Conservation (phyloP, 768 basidiomycete species). For the Porphyrellus cyaneotinctus region DNA sequence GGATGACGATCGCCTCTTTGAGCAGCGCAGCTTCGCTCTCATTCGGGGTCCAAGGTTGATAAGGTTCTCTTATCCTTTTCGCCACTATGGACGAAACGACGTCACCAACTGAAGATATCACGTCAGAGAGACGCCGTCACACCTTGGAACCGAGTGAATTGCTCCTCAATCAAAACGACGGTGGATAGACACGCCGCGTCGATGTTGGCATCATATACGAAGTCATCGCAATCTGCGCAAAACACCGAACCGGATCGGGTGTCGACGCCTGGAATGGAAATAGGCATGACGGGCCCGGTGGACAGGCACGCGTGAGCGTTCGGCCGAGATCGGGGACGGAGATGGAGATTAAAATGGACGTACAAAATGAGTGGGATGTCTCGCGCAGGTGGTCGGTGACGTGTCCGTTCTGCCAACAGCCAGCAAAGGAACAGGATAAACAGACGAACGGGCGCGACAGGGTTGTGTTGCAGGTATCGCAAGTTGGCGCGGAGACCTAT, state of each 20-base stretch:
- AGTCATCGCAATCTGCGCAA: slow-evolving; percentile 71
- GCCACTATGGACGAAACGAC: slow-evolving; percentile 24
- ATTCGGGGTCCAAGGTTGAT: slow-evolving; percentile 46
- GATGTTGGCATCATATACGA: slow-evolving; percentile 58
- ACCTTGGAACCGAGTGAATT: slow-evolving; percentile 52
- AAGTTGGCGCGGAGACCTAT: slow-evolving; percentile 57
- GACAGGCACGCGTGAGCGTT: background rate
- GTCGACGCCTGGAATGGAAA: slow-evolving; percentile 58
- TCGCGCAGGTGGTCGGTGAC: slow-evolving; percentile 53
- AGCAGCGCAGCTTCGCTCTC: slow-evolving; percentile 42
- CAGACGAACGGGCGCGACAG: slow-evolving; percentile 69
- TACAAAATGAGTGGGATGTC: slow-evolving; percentile 62
- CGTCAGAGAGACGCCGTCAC: background rate
- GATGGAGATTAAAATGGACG: slow-evolving; percentile 28
- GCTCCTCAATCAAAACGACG: slow-evolving; percentile 55
- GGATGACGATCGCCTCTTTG: slow-evolving; percentile 45
- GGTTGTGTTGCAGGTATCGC: slow-evolving; percentile 53
- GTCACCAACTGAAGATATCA: background rate
- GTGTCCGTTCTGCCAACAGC: slow-evolving; percentile 67
- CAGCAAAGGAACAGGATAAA: slow-evolving; percentile 63
- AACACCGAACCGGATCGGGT: slow-evolving; percentile 69
- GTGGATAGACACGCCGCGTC: slow-evolving; percentile 44
- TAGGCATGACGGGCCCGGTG: background rate
- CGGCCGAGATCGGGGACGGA: background rate
- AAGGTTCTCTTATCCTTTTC: slow-evolving; percentile 44